Base-by-base conservation (phyloP, 2,329 filamentous ascomycete species). In the Daldinia sp. region DNA sequence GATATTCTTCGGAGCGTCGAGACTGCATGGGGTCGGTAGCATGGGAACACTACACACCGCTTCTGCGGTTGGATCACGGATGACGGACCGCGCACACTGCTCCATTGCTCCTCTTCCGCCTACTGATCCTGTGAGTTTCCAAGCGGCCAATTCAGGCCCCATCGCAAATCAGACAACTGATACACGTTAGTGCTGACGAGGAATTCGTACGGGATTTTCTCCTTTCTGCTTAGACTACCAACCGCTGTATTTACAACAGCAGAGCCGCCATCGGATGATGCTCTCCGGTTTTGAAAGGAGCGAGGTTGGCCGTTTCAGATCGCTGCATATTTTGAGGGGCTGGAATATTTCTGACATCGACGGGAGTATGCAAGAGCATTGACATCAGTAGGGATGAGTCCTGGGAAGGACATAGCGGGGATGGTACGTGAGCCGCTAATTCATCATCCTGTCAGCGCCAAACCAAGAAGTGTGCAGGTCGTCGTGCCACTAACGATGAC, bases 11-110 rank as follows among this genome's bases (percentile, higher is more conserved):
- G 41, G 43, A 39, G 43, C 25, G 32, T 41, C 32, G 39, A 19
- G 27, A 51, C 10, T 55, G 41, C 60, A 63, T 55, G 53, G 29
- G 37, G 50, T 45, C 39, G 39, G 52, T 41, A 29, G 56, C 54
- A 48, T 43, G 49, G 43, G 45, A 59, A 30, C 53, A 32, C 59
- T 66, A 27, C 63, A 66, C 66, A 68, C 66, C 66, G 66, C 66
- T 56, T 56, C 54, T 63, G 58, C 52, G 25, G 63, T 62, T 58
- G 49, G 58, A 57, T 54, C 25, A 54, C 45, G 48, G 55, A 61
- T 50, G 30, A 51, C 48, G 48, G 51, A 17, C 59, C 48, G 48
- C 41, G 53, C 37, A 17, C 52, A 5, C 54, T 45, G 29, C 25
- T 43, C 39, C 23, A 5, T 58, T 45, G 29, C 25, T 43, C 39